Conservation (phyloP, 2,329 filamentous ascomycete species). For the Stylonectria norvegica region DNA sequence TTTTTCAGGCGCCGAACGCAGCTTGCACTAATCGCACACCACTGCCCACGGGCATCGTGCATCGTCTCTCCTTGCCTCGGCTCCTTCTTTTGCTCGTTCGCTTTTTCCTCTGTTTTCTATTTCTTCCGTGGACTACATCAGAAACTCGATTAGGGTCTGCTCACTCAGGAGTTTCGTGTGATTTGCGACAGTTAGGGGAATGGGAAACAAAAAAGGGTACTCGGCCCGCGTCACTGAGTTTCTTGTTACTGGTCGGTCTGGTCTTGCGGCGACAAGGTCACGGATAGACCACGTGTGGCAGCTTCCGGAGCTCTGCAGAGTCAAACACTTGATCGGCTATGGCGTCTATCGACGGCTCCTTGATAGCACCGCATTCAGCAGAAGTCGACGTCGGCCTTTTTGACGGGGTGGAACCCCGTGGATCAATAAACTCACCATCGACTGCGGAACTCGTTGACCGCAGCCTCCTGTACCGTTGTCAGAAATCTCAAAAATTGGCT, state of each 20-base stretch:
- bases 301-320: slow-evolving; percentile 39
- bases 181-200: slow-evolving; percentile 37
- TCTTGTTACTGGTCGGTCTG: slow-evolving; percentile 36
- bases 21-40: slow-evolving; percentile 21
- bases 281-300: slow-evolving; percentile 38
- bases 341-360: slow-evolving; percentile 36
- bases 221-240: slow-evolving; percentile 34
- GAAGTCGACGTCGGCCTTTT: slow-evolving; percentile 31
- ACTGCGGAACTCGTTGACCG: slow-evolving; percentile 29
- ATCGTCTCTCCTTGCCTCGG: slow-evolving; percentile 28
- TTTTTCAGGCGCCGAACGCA: slow-evolving; percentile 30
- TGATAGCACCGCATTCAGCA: slow-evolving; percentile 36
- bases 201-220: slow-evolving; percentile 35
- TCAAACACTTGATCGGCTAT: slow-evolving; percentile 39
- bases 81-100: slow-evolving; percentile 25
- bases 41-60: slow-evolving; percentile 17
- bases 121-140: slow-evolving; percentile 30
- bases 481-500: slow-evolving; percentile 23
- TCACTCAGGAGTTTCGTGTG: slow-evolving; percentile 36
- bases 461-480: slow-evolving; percentile 31
- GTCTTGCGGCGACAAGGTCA: slow-evolving; percentile 36
- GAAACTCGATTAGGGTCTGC: slow-evolving; percentile 30
- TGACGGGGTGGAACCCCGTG: slow-evolving; percentile 31
- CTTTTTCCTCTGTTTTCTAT: slow-evolving; percentile 26
- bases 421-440: slow-evolving; percentile 31